These are phyloP conservation scores for Monosporozyma aerobia DNA, from an alignment of 805 yeast genomes.

Conservation along the genomic window DNA sequence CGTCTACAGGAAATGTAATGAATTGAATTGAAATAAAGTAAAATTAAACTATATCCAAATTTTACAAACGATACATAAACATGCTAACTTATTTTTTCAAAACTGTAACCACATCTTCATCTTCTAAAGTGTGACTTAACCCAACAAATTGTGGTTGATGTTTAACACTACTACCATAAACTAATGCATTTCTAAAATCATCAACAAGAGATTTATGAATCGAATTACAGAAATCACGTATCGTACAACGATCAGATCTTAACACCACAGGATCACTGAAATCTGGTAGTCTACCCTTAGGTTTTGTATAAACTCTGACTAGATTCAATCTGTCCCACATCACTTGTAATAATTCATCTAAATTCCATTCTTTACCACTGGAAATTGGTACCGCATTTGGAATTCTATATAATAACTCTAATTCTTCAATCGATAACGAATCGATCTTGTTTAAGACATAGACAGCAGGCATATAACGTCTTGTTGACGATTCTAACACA, in stretches of 20 bases:
- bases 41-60: too few relatives aligned
- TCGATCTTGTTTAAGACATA: slow-evolving; percentile 95
- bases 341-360: slow-evolving; percentile 84
- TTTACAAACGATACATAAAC: too few relatives aligned
- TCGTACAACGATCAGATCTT: slow-evolving; percentile 70
- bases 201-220: slow-evolving; percentile 92
- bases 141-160: slow-evolving; percentile 98
- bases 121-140: slow-evolving; percentile 69
- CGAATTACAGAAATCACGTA: slow-evolving; percentile 92
- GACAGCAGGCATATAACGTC: slow-evolving; percentile 92
- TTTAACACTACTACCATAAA: slow-evolving; percentile 88
- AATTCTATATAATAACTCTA: slow-evolving; percentile 80
- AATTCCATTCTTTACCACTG: slow-evolving; percentile 92
- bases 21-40: too few relatives aligned
- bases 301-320: slow-evolving; percentile 95
- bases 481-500: slow-evolving; percentile 78
- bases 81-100: slow-evolving; percentile 47
- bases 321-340: slow-evolving; percentile 92
- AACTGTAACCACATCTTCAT: slow-evolving; percentile 95
- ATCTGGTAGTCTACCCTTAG: slow-evolving; percentile 91
- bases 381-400: slow-evolving; percentile 97
- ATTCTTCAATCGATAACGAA: slow-evolving; percentile 86
- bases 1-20: too few relatives aligned
- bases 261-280: slow-evolving; percentile 91
- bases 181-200: slow-evolving; percentile 88